Evolutionary conservation across 2,329 filamentous ascomycete genomes (phyloP), one percentile per base, ranked within the genome.

Genomic region (Ophiostoma pallidulum): DNA sequence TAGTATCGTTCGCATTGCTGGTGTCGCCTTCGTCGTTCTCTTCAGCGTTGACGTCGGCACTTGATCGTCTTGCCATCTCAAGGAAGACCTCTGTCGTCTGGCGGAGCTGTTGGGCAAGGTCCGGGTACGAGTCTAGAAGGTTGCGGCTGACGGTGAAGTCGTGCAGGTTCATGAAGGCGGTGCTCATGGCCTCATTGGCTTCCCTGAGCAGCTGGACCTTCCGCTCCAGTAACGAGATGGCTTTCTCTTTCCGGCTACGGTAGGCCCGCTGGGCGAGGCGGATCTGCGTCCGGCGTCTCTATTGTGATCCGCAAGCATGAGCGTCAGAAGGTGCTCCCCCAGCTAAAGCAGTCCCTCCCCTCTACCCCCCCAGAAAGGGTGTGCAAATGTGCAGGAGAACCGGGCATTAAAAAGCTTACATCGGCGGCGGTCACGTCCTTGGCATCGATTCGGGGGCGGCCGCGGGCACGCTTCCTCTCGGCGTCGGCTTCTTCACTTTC

Each of bases 241-340:
- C 84, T 19, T 76, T 82, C 60, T 94, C 89, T 64, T 94, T 94
- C 44, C 89, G 81, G 58, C 84, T 79, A 14, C 89, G 79, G 60
- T 94, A 94, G 1, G 87, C 87, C 54, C 88, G 73, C 62, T 94
- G 89, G 2, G 89, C 89, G 47, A 91, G 75, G 20, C 89, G 81
- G 53, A 95, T 92, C 61, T 95, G 89, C 5, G 86, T 91, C 47
- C 89, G 78, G 45, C 89, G 83, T 52, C 87, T 82, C 84, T 65
- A 48, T 33, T 5, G 86, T n/a, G n/a, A n/a, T n/a, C n/a, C n/a
- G n/a, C n/a, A n/a, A n/a, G n/a, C n/a, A n/a, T n/a, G 35, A 32
- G 20, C 35, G 24, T 41, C 19, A 52, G 53, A 35, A 24, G 33
- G 37, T 4, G 18, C 9, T 29, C n/a, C n/a, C n/a, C n/a, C n/a